phyloP scores from a whole-genome alignment of 345 rosid species.

The Nasturtium officinale region DNA sequence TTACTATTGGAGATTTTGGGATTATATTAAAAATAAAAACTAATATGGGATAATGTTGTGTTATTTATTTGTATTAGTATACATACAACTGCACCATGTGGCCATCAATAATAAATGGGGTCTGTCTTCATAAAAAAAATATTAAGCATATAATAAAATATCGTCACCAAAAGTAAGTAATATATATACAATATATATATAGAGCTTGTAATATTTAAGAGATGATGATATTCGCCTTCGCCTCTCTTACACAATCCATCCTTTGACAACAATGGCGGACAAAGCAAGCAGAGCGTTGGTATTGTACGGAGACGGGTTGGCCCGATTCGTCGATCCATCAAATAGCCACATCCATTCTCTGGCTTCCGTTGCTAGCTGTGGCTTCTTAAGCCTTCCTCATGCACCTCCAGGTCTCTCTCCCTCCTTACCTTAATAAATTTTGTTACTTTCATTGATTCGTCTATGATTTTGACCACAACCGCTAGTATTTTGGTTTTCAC shows the following conservation, averaged over 20 bases:
- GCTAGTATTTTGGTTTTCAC: background rate
- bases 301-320: constrained; percentile 82
- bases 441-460: constrained; percentile 6
- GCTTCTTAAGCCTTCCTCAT: constrained; percentile 79
- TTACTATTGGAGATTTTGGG: too few relatives aligned
- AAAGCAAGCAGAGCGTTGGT: constrained; percentile 84
- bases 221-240: background rate
- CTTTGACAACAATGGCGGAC: constrained; percentile 72
- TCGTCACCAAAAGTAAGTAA: too few relatives aligned
- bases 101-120: too few relatives aligned
- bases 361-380: constrained; percentile 64
- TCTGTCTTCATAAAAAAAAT: too few relatives aligned
- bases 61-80: too few relatives aligned
- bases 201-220: too few relatives aligned
- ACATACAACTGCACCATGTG: too few relatives aligned
- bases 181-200: too few relatives aligned
- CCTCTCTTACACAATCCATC: background rate
- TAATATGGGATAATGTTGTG: too few relatives aligned
- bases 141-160: too few relatives aligned
- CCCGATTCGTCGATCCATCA: constrained; percentile 54
- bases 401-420: constrained; percentile 69
- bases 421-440: background rate
- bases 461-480: background rate
- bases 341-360: constrained; percentile 71
- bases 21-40: too few relatives aligned